phyloP scores from a whole-genome alignment of 1,284 basidiomycete genomes.

The Ganoderma sp. region DNA sequence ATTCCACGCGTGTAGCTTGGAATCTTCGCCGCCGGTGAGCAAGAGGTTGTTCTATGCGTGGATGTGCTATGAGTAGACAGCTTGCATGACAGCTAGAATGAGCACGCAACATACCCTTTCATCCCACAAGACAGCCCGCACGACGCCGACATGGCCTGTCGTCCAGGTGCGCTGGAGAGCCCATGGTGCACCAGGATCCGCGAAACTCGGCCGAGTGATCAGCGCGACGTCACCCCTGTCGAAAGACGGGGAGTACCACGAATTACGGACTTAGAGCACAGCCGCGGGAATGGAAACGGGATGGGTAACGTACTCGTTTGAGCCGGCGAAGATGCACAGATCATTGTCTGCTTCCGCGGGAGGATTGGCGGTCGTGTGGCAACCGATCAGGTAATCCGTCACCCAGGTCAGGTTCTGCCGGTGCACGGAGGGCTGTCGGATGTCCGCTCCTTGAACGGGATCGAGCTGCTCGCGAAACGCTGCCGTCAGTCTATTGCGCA shows the following conservation, averaged over 20 bases:
- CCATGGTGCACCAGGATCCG: slow-evolving; percentile 39
- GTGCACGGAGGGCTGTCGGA: slow-evolving; percentile 45
- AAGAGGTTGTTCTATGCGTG: slow-evolving; percentile 42
- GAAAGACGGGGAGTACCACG: no score
- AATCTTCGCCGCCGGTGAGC: slow-evolving; percentile 48
- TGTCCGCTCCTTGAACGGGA: slow-evolving; percentile 41
- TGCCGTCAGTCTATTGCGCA: slow-evolving; percentile 3
- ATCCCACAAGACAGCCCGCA: slow-evolving; percentile 44
- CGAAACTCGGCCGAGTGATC: slow-evolving; percentile 37
- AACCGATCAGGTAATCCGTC: slow-evolving; percentile 49
- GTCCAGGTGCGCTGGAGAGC: slow-evolving; percentile 41
- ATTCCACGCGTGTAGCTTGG: slow-evolving; percentile 43
- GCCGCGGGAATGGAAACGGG: neutral
- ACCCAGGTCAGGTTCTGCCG: slow-evolving; percentile 45
- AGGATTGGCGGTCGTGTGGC: slow-evolving; percentile 37
- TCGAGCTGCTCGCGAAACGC: slow-evolving; percentile 40
- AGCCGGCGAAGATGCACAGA: slow-evolving; percentile 45
- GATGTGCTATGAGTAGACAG: neutral
- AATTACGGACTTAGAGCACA: neutral
- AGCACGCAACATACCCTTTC: slow-evolving; percentile 37
- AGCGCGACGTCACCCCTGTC: slow-evolving; percentile 46
- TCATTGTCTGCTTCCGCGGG: slow-evolving; percentile 39
- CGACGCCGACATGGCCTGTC: slow-evolving; percentile 43
- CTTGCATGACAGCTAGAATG: neutral
- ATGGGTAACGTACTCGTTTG: slow-evolving; percentile 44